Evolutionary conservation across 2,329 filamentous ascomycete genomes (phyloP).

Genomic region (Stemphylium vesicarium): DNA sequence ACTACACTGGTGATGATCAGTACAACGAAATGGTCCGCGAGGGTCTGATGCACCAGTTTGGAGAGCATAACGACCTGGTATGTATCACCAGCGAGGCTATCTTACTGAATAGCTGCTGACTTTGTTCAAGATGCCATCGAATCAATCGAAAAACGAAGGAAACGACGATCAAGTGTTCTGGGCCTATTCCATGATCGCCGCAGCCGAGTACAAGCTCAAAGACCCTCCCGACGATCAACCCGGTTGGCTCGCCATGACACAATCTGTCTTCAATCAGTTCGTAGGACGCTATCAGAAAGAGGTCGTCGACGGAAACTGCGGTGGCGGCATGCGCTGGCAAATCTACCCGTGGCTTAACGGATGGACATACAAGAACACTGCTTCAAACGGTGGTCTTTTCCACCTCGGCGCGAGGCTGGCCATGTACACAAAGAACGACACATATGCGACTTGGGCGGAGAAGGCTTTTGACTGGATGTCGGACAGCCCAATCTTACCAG

Average conservation of each 20-base stretch:
- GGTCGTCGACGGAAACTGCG: slow-evolving; percentile 32
- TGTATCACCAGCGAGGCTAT: background rate
- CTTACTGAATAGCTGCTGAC: background rate
- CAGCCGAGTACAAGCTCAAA: slow-evolving; percentile 59
- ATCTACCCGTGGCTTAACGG: slow-evolving; percentile 45
- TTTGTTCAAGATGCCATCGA: slow-evolving; percentile 36
- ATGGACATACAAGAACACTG: slow-evolving; percentile 49
- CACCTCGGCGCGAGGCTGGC: slow-evolving; percentile 47
- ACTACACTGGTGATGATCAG: slow-evolving; percentile 74
- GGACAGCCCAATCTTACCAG: slow-evolving; percentile 31
- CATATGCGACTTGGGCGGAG: slow-evolving; percentile 46
- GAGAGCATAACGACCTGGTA: slow-evolving; percentile 38
- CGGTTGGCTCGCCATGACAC: slow-evolving; percentile 53
- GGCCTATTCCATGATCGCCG: slow-evolving; percentile 63
- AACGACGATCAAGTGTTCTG: slow-evolving; percentile 67
- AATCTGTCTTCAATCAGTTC: slow-evolving; percentile 49
- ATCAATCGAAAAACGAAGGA: slow-evolving; percentile 52
- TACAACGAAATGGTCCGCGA: slow-evolving; percentile 73
- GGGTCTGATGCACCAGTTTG: slow-evolving; percentile 43
- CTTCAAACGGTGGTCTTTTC: slow-evolving; percentile 49
- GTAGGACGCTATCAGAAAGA: slow-evolving; percentile 41
- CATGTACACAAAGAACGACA: slow-evolving; percentile 47
- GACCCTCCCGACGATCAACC: slow-evolving; percentile 50
- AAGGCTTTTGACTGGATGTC: slow-evolving; percentile 47
- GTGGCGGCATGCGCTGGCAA: slow-evolving; percentile 48